Percentiles rank a stretch among this genome's conserved stretches.
These are phyloP conservation scores for Przewalskia tangutica DNA, from an alignment of 257 asterid species.

Conservation along the genomic window DNA sequence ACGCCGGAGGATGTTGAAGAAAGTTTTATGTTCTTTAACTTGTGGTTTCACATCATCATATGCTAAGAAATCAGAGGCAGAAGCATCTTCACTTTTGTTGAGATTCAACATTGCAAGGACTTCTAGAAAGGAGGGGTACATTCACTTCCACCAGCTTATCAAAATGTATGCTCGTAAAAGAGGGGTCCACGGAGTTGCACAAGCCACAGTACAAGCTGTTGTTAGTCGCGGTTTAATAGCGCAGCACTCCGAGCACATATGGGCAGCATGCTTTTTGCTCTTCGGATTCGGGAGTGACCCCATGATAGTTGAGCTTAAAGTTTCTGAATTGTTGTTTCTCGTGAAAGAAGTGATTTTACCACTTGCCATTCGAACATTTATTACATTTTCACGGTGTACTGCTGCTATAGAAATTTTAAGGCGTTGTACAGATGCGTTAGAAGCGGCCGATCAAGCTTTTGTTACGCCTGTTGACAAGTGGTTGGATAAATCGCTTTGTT, in stretches of 20 bases:
- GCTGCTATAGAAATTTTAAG: slow-evolving; percentile 74
- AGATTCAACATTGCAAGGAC: slow-evolving; percentile 55
- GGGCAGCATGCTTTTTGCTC: slow-evolving; percentile 74
- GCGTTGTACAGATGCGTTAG: slow-evolving; percentile 70
- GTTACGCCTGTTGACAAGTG: slow-evolving; percentile 76
- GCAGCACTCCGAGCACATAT: slow-evolving; percentile 55
- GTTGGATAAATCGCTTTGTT: slow-evolving; percentile 79
- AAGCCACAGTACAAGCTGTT: slow-evolving; percentile 61
- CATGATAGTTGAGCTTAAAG: slow-evolving; percentile 49
- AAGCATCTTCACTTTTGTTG: slow-evolving; percentile 49
- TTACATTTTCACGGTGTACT: slow-evolving; percentile 56
- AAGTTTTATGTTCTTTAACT: slow-evolving; percentile 44
- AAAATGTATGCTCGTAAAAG: slow-evolving; percentile 55
- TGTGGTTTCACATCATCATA: slow-evolving; percentile 66
- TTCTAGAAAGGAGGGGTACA: slow-evolving; percentile 45
- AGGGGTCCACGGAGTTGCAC: slow-evolving; percentile 44
- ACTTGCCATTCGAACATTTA: slow-evolving; percentile 51
- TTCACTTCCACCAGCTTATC: slow-evolving; percentile 41
- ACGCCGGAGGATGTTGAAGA: slow-evolving; percentile 45
- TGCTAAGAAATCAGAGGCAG: slow-evolving; percentile 53
- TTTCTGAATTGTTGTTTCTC: slow-evolving; percentile 41
- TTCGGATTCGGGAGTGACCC: slow-evolving; percentile 70
- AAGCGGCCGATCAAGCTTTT: slow-evolving; percentile 67
- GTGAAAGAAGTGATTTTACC: slow-evolving; percentile 66
- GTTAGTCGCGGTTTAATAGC: slow-evolving; percentile 29